phyloP scores from a whole-genome alignment of 106 monocot genomes.

The Iris macrosiphon region DNA sequence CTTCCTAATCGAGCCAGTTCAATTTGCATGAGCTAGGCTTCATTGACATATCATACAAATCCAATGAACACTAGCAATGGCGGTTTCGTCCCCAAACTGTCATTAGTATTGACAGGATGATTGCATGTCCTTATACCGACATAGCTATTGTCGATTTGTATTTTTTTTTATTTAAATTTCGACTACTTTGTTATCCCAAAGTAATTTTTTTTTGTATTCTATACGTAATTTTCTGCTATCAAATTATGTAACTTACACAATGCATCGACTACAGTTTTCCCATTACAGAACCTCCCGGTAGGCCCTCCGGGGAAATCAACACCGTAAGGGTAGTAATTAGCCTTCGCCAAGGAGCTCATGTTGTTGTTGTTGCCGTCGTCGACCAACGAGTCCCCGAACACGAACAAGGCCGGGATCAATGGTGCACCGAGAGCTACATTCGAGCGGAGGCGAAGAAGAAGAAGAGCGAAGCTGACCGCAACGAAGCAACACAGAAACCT shows the following conservation, averaged over 20 bases:
- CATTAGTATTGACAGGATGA: too few species aligned
- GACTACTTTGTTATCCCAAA: too few species aligned
- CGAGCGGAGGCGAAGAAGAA: not conserved
- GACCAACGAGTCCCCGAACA: constrained; percentile 64
- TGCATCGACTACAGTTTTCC: constrained; percentile 46
- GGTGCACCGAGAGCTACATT: constrained; percentile 2
- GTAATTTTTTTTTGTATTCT: too few species aligned
- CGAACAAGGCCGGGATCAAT: constrained; percentile 56
- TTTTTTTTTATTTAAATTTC: too few species aligned
- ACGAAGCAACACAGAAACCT: not conserved
- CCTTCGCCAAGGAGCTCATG: constrained; percentile 46
- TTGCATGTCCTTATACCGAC: too few species aligned
- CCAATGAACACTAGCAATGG: too few species aligned
- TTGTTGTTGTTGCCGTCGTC: constrained; percentile 72
- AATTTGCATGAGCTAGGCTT: too few species aligned
- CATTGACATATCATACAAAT: too few species aligned
- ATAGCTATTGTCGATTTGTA: too few species aligned
- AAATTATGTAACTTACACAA: constrained; percentile 50
- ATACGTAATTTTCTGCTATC: too few species aligned
- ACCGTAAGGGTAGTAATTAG: constrained; percentile 70
- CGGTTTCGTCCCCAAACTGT: too few species aligned
- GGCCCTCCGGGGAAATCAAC: constrained; percentile 63
- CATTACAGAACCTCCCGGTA: constrained; percentile 69
- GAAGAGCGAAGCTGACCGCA: not conserved
- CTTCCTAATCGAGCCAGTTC: too few species aligned